phyloP scores from a whole-genome alignment of 2,329 filamentous ascomycete genomes.

The Scedosporium apiospermum region DNA sequence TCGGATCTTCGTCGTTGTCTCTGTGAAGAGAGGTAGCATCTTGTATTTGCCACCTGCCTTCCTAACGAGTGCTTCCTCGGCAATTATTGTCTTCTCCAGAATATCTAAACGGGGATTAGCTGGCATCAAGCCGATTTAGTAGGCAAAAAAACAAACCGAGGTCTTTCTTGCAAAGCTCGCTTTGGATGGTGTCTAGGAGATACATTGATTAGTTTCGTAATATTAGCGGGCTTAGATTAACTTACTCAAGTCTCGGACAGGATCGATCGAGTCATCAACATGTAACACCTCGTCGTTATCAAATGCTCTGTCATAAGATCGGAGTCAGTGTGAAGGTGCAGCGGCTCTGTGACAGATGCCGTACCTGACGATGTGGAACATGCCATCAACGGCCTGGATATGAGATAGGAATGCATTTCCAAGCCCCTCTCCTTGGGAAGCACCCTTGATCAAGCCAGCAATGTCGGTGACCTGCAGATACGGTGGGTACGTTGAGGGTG shows the following conservation, averaged over 20 bases:
- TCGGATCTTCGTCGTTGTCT: slow-evolving; percentile 30
- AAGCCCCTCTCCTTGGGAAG: slow-evolving; percentile 31
- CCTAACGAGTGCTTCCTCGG: slow-evolving; percentile 28
- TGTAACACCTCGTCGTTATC: slow-evolving; percentile 35
- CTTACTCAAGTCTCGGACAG: slow-evolving; percentile 30
- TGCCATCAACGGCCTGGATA: slow-evolving; percentile 35
- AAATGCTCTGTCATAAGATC: slow-evolving; percentile 22
- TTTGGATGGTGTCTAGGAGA: slow-evolving; percentile 25
- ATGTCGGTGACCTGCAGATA: slow-evolving; percentile 36
- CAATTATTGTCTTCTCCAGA: slow-evolving; percentile 25
- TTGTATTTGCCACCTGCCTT: slow-evolving; percentile 35
- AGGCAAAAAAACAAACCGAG: slow-evolving; percentile 8
- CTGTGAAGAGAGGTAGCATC: slow-evolving; percentile 33
- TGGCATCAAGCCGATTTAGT: too few relatives aligned
- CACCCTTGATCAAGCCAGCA: slow-evolving; percentile 34
- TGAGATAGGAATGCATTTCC: slow-evolving; percentile 35
- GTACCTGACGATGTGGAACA: slow-evolving; percentile 34
- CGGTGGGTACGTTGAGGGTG: slow-evolving; percentile 33
- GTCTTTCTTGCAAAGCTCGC: slow-evolving; percentile 31
- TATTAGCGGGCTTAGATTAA: not conserved
- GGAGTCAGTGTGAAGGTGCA: not conserved
- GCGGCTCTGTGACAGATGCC: not conserved
- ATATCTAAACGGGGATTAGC: slow-evolving; percentile 19
- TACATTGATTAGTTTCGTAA: slow-evolving; percentile 7
- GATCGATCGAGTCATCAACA: slow-evolving; percentile 36